A percentile compares a stretch with the other conserved stretches of the same genome.
phyloP scores from a whole-genome alignment of 2,329 filamentous ascomycete species.

The Diaporthe sp. region DNA sequence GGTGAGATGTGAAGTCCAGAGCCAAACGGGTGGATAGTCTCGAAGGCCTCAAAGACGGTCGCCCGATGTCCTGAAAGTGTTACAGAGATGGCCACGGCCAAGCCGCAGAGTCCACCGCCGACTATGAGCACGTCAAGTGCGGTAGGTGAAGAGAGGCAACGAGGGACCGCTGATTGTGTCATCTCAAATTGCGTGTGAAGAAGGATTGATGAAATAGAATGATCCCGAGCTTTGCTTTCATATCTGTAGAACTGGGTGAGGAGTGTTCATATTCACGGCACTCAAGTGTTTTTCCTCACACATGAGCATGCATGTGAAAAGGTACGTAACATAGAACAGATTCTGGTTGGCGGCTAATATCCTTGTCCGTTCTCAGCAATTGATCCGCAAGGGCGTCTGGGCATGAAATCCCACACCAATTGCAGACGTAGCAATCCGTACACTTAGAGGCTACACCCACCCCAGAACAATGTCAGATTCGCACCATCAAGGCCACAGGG shows the following conservation, averaged over 20 bases:
- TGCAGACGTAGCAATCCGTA: neutral
- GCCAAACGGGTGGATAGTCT: conserved; percentile 12
- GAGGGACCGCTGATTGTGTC: neutral
- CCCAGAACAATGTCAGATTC: conserved; percentile 2
- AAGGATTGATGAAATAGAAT: neutral
- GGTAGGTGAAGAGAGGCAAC: neutral
- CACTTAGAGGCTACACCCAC: neutral
- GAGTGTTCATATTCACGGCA: neutral
- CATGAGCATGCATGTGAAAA: neutral
- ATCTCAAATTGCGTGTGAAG: neutral
- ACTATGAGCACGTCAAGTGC: conserved; percentile 21
- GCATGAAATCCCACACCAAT: neutral
- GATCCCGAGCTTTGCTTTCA: neutral
- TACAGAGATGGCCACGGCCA: conserved; percentile 8
- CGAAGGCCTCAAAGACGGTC: conserved; percentile 19
- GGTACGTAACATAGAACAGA: neutral
- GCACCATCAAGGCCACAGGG: neutral
- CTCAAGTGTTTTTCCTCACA: no score
- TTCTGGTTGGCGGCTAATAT: conserved; percentile 5
- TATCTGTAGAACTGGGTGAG: neutral
- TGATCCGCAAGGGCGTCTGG: neutral
- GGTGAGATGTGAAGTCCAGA: conserved; percentile 2
- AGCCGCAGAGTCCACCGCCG: conserved; percentile 9
- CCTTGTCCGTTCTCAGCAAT: neutral
- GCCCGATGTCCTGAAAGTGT: neutral